Conservation (phyloP, 495 filamentous ascomycete species). For the Bathelium albidoporum region DNA sequence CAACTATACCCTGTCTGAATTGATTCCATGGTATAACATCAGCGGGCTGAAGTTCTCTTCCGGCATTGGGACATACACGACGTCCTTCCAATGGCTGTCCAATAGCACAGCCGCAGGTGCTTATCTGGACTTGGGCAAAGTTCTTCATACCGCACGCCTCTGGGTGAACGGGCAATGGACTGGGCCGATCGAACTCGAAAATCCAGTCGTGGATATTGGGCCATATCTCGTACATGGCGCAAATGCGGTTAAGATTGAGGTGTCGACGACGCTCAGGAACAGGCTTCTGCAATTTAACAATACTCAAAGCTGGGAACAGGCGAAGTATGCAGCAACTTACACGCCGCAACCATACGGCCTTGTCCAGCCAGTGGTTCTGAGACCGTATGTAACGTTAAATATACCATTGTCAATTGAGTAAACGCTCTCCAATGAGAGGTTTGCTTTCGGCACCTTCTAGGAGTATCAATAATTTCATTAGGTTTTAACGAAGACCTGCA, state of each 20-base stretch:
- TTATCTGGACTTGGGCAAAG: neutral
- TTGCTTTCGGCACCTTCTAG: too few relatives aligned
- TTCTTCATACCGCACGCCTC: neutral
- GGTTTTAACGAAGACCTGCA: too few relatives aligned
- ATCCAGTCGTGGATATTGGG: neutral
- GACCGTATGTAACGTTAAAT: neutral
- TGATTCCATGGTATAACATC: neutral
- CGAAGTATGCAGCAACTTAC: neutral
- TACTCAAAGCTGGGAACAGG: neutral
- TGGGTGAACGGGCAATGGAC: neutral
- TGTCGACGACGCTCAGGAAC: neutral
- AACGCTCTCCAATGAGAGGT: too few relatives aligned
- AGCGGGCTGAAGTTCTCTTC: neutral
- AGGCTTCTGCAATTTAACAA: slow-evolving; percentile 1
- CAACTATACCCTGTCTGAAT: neutral
- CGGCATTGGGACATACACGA: neutral
- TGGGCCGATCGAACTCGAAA: neutral
- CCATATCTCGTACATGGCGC: neutral
- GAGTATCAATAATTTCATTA: too few relatives aligned
- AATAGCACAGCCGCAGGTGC: neutral
- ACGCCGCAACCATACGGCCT: neutral
- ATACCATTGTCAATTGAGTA: neutral
- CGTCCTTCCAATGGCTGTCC: neutral
- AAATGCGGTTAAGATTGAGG: neutral
- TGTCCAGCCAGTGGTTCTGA: neutral